phyloP scores from a whole-genome alignment of 208 protist genomes.

The Leishmania arabica region DNA sequence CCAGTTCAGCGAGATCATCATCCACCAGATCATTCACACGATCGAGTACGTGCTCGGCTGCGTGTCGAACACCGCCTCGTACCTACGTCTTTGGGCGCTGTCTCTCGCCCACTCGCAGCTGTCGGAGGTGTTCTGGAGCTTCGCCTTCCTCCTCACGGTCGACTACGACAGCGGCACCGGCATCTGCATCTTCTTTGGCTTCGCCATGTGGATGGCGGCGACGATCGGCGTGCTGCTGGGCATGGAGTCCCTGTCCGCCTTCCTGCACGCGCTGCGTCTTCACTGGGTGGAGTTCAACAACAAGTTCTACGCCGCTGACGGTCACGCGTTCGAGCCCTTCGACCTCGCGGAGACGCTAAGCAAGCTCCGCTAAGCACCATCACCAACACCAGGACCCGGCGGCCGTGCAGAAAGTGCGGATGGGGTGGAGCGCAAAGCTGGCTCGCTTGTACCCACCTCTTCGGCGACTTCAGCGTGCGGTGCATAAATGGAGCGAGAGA shows the following conservation, averaged over 20 bases:
- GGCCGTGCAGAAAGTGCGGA: background rate
- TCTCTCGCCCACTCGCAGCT: conserved; percentile 99
- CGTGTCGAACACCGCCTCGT: conserved; percentile 99
- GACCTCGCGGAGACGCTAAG: conserved; percentile 72
- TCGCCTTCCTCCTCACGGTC: conserved; percentile 67
- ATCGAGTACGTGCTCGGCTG: conserved; percentile 99
- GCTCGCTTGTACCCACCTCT: background rate
- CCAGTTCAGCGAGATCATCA: conserved; percentile 94
- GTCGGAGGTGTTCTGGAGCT: conserved; percentile 92
- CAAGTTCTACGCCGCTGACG: conserved; percentile 97
- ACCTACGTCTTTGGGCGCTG: conserved; percentile 99
- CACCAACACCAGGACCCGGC: background rate
- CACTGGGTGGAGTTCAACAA: conserved; percentile 98
- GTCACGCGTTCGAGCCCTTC: conserved; percentile 92
- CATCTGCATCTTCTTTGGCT: conserved; percentile 85
- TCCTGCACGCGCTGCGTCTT: conserved; percentile 98
- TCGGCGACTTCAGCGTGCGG: background rate
- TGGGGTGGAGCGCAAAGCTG: background rate
- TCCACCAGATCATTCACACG: conserved; percentile 99
- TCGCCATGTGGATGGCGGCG: conserved; percentile 90
- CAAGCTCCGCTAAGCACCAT: conserved; percentile 20
- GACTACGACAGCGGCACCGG: conserved; percentile 48
- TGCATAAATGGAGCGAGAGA: background rate
- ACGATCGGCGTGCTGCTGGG: conserved; percentile 97
- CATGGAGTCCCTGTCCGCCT: conserved; percentile 99